These are phyloP conservation scores for Magnolia changhungtana DNA, from an alignment of 164 flowering plant genomes.

Conservation along the genomic window DNA sequence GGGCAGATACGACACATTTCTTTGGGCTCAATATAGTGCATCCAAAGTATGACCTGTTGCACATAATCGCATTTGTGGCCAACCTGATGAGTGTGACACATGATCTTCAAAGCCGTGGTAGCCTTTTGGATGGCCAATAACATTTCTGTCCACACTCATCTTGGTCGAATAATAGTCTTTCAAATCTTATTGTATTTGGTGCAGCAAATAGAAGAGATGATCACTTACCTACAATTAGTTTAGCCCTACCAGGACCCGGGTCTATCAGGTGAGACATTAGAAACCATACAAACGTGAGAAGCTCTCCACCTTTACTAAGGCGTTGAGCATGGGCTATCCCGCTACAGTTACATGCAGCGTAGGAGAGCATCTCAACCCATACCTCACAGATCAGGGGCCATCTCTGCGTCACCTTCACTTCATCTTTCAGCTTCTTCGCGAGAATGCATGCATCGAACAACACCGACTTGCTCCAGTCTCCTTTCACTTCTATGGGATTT, in stretches of 20 bases:
- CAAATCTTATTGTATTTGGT: too few relatives aligned
- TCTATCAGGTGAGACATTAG: slow-evolving; percentile 7
- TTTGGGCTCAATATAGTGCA: too few relatives aligned
- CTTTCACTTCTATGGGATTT: slow-evolving; percentile 8
- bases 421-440: slow-evolving; percentile 6
- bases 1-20: too few relatives aligned
- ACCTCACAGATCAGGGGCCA: slow-evolving; percentile 14
- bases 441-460: slow-evolving; percentile 18
- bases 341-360: slow-evolving; percentile 8
- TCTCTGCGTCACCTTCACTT: not conserved
- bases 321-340: not conserved
- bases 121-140: too few relatives aligned
- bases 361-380: slow-evolving; percentile 15
- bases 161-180: too few relatives aligned
- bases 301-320: slow-evolving; percentile 15
- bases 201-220: not conserved
- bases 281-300: slow-evolving; percentile 1
- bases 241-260: not conserved
- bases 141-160: too few relatives aligned
- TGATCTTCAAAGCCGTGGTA: too few relatives aligned
- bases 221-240: slow-evolving; percentile 10
- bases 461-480: slow-evolving; percentile 23
- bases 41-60: too few relatives aligned
- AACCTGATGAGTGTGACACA: too few relatives aligned
- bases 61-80: too few relatives aligned